A percentile compares a stretch with the other conserved stretches of the same genome.
These are phyloP conservation scores for Aureobasidium sp. DNA, from an alignment of 2,329 filamentous ascomycete genomes.

Conservation along the genomic window DNA sequence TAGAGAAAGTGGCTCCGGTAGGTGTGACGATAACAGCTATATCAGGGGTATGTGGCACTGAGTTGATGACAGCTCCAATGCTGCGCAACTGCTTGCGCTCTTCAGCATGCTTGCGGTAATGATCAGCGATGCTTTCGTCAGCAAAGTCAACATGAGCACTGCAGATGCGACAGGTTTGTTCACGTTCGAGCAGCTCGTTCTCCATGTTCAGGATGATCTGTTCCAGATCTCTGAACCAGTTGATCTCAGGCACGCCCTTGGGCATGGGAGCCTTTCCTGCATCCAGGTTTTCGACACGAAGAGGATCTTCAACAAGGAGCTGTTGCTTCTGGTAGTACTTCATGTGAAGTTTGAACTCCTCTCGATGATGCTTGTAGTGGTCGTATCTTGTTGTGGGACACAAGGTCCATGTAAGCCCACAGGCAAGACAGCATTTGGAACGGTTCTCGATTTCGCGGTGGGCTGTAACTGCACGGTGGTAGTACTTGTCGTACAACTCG, in stretches of 20 bases:
- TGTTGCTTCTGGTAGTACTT: neutral
- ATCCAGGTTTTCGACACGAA: neutral
- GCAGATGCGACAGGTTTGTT: slow-evolving; percentile 15
- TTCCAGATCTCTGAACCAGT: slow-evolving; percentile 12
- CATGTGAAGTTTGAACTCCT: neutral
- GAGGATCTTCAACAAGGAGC: neutral
- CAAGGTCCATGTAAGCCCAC: slow-evolving; percentile 8
- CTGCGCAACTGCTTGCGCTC: neutral
- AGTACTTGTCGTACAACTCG: neutral
- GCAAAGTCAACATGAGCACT: slow-evolving; percentile 1
- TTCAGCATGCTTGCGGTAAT: slow-evolving; percentile 1
- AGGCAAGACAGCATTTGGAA: slow-evolving; percentile 8
- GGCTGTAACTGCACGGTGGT: neutral
- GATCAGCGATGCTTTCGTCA: neutral
- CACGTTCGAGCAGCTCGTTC: slow-evolving; percentile 19
- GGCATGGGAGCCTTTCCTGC: neutral
- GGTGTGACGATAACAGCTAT: neutral
- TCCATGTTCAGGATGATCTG: neutral
- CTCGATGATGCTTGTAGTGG: slow-evolving; percentile 14
- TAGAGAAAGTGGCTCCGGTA: neutral
- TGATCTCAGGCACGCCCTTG: neutral
- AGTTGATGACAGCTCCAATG: neutral
- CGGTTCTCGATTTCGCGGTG: neutral
- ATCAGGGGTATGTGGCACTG: neutral
- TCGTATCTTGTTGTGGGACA: neutral